Conservation (phyloP, 148 eudicot genomes). For the Nyssa sinensis region DNA sequence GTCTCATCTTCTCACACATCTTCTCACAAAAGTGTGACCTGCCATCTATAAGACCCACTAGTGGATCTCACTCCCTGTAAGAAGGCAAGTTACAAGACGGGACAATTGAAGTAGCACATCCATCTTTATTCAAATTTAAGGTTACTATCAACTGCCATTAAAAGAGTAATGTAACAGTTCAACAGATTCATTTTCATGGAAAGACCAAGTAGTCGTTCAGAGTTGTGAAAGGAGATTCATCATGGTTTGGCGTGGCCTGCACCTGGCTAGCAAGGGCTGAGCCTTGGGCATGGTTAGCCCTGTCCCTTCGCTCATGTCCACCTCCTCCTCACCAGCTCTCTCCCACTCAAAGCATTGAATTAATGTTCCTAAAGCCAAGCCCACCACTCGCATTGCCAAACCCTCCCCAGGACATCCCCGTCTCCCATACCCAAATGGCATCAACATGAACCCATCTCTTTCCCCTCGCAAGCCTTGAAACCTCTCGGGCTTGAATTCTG, state of each 20-base stretch:
- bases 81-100: too few relatives aligned
- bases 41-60: too few relatives aligned
- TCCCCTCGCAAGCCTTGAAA: constrained; percentile 18
- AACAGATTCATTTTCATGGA: too few relatives aligned
- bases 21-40: too few relatives aligned
- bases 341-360: constrained; percentile 39
- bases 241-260: background rate
- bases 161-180: too few relatives aligned
- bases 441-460: constrained; percentile 25
- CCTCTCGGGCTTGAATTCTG: constrained; percentile 38
- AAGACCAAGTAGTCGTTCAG: too few relatives aligned
- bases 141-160: too few relatives aligned
- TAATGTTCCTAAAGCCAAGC: constrained; percentile 22
- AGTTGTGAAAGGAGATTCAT: background rate
- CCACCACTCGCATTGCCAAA: constrained; percentile 17
- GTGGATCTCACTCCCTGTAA: too few relatives aligned
- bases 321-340: constrained; percentile 14
- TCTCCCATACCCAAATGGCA: constrained; percentile 30
- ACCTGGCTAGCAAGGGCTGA: background rate
- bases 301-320: constrained; percentile 3
- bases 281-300: background rate
- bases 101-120: too few relatives aligned
- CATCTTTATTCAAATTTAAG: too few relatives aligned
- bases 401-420: constrained; percentile 32
- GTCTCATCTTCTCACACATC: too few relatives aligned